Percentiles rank a stretch among this genome's conserved stretches.
phyloP scores from a whole-genome alignment of 192 early-diverging fungal species.

The Irineochytrium annulatum region DNA sequence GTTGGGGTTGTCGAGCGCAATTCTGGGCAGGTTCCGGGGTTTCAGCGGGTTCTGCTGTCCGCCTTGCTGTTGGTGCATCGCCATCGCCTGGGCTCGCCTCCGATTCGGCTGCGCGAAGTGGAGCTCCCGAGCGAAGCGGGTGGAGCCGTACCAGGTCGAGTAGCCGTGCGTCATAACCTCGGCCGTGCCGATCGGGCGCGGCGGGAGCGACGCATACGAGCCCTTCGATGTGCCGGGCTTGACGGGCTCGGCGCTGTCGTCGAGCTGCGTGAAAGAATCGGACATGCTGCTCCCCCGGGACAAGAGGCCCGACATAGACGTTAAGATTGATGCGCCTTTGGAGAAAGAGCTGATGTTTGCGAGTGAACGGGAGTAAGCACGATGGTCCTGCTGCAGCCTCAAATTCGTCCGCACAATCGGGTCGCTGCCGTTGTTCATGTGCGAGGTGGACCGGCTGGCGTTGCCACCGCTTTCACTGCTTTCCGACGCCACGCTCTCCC shows the following conservation, averaged over 20 bases:
- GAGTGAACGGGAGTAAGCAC: not conserved
- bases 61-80: no score
- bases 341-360: not conserved
- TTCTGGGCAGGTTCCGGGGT: not conserved
- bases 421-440: not conserved
- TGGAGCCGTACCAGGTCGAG: not conserved
- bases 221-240: no score
- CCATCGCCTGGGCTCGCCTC: not conserved
- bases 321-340: not conserved
- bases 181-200: not conserved
- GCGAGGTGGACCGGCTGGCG: not conserved
- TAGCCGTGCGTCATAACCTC: conserved; percentile 2
- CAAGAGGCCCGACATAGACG: not conserved
- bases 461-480: no score
- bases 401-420: no score
- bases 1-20: not conserved
- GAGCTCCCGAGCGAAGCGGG: not conserved
- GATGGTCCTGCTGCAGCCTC: no score
- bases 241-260: no score
- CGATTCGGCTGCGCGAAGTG: not conserved
- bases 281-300: no score
- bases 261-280: no score
- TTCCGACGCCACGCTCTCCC: not conserved
- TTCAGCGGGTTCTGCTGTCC: no score
- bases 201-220: not conserved